Base-by-base conservation (phyloP, 2,329 filamentous ascomycete genomes). In the Neofusicoccum sp. region DNA sequence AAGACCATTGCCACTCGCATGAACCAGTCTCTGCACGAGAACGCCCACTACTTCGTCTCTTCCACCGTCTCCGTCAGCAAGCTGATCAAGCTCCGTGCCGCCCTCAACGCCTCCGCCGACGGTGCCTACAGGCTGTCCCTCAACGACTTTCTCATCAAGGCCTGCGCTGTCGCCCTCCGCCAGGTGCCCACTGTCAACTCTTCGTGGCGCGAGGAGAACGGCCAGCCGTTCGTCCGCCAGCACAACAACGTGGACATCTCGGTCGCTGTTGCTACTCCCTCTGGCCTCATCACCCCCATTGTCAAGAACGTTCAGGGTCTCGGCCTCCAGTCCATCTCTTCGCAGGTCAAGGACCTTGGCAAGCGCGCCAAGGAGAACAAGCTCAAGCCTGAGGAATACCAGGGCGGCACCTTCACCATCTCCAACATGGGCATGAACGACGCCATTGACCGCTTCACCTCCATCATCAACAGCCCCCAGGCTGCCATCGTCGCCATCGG, bases 341-440 rank as follows among this genome's bases (percentile, higher is more conserved):
- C 84, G 71, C 84, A 90, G 76, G 89, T 99, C 81, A 98, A 98
- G 84, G 92, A 96, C 73, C 90, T 99, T 60, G 93, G 93, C 75
- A 96, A 96, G 87, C 91, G 91, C 76, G 95, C 95, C 65, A 87
- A 92, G 64, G 95, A 98, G 69, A 90, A 91, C 80, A 99, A 98
- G 87, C 89, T 99, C 71, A 98, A 98, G 89, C 95, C 95, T 49
- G 93, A 99, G 78, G 93, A 99, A 81, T 99, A 96, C 87, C 93
- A 97, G 84, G 95, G 95, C 61, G 95, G 95, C 76, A 96, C 91
- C 76, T 96, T 99, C 81, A 97, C 93, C 78, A 98, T 99, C 80
- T 96, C 91, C 81, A 99, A 99, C 87, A 96, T 99, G 95, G 95
- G 95, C 79, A 99, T 99, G 95, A 99, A 99, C 86, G 74, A 88